Evolutionary conservation across 352 stramenopile genomes (phyloP), one percentile per base, ranked within the genome.

Genomic region (Heterotrichella gracilis): DNA sequence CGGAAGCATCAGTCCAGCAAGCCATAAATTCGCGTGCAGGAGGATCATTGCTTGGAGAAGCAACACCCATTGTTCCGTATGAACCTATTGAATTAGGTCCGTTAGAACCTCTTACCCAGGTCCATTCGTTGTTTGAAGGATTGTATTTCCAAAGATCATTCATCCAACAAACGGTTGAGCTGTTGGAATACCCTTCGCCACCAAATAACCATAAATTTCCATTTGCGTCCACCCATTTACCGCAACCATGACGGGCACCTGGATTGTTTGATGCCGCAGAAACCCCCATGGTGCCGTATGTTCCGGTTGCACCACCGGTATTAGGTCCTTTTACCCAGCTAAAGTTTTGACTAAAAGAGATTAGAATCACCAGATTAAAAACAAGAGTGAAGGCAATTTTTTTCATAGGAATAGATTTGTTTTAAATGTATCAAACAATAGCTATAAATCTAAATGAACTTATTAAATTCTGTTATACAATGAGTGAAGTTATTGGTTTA

Each of bases 61-160:
- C 32, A 53, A 53, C 32, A 53, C 32, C 32, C 32, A 17, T 9
- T 53, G 32, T 53, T 9, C 32, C 32, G n/a, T 53, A 53, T n/a
- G n/a, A 9, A 53, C 32, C 32, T n/a, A 53, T n/a, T 17, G 32
- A 9, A 53, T 53, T 53, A n/a, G 32, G 32, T 17, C 32, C 32
- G 32, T 53, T 53, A 17, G 32, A 53, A n/a, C 32, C 32, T 53
- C 32, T 53, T 17, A 53, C n/a, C 32, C 32, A 53, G 32, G 32
- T 53, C 32, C 32, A 53, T 53, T 53, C 32, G n/a, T 53, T 53
- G 9, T 9, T 53, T 9, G 32, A 17, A 17, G 32, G 32, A 53
- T 53, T 53, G 32, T 53, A 53, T 53, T 53, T 53, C 32, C 32
- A 53, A 53, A 53, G 32, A n/a, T 53, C 32, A 53, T 53, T 53